Percentiles rank a stretch among this genome's conserved stretches.
These are phyloP conservation scores for Phytophthora melonis DNA, from an alignment of 352 stramenopile genomes.

Conservation along the genomic window DNA sequence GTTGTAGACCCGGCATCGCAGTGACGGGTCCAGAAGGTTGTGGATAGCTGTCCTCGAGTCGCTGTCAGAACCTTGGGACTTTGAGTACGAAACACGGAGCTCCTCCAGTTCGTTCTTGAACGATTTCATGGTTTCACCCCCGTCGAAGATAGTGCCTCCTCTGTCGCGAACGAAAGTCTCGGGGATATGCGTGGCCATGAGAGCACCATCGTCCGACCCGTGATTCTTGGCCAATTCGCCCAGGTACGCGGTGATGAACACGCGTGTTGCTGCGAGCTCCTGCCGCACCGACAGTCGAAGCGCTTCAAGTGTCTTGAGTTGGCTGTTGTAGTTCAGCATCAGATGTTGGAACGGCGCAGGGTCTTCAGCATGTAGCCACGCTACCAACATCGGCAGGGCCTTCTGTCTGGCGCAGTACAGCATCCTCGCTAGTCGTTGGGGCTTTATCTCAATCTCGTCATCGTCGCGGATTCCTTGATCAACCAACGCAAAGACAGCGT, in stretches of 20 bases:
- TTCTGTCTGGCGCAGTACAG: conserved; percentile 14
- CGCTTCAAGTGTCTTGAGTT: conserved; percentile 5
- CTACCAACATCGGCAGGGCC: conserved; percentile 15
- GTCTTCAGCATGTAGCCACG: conserved; percentile 10
- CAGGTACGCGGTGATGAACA: conserved; percentile 16
- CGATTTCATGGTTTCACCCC: neutral
- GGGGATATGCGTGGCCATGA: conserved; percentile 22
- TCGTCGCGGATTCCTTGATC: neutral
- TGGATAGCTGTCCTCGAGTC: neutral
- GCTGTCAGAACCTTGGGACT: neutral
- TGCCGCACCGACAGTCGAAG: conserved; percentile 6
- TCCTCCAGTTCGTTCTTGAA: conserved; percentile 15
- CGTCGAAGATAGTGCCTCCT: neutral
- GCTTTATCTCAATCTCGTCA: neutral
- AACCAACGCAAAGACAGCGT: conserved; percentile 20
- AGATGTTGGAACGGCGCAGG: neutral
- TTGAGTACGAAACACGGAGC: neutral
- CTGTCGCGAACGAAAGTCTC: conserved; percentile 27
- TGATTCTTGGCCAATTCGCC: conserved; percentile 2
- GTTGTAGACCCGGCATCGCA: conserved; percentile 17
- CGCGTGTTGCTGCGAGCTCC: conserved; percentile 14
- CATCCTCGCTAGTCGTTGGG: neutral
- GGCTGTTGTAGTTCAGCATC: neutral
- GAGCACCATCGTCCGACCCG: neutral
- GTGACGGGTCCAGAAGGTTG: conserved; percentile 20